phyloP scores from a whole-genome alignment of 495 filamentous ascomycete genomes.

The Hypoxylon cercidicola region DNA sequence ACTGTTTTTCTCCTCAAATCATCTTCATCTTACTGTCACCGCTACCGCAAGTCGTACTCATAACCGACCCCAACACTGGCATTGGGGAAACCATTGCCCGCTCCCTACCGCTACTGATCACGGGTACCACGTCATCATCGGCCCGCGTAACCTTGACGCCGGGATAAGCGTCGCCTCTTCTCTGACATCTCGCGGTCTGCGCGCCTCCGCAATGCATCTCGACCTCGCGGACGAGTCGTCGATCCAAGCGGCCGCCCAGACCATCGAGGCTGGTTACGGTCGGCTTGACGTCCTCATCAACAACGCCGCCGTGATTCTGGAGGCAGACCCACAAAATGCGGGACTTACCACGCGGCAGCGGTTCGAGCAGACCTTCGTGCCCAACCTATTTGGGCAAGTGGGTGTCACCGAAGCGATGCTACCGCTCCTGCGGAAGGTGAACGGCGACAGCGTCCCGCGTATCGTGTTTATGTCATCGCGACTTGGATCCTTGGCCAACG shows the following conservation, averaged over 20 bases:
- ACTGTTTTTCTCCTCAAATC: no score
- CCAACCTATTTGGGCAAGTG: slow-evolving; percentile 52
- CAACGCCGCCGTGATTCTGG: slow-evolving; percentile 41
- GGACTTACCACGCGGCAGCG: background rate
- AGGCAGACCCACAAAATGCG: slow-evolving; percentile 30
- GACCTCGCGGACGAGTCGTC: slow-evolving; percentile 48
- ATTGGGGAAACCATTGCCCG: slow-evolving; percentile 11
- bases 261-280: slow-evolving; percentile 36
- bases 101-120: slow-evolving; percentile 7
- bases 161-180: slow-evolving; percentile 2
- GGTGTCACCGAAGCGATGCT: slow-evolving; percentile 53
- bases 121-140: slow-evolving; percentile 16
- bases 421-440: slow-evolving; percentile 52
- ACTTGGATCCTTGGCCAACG: slow-evolving; percentile 48
- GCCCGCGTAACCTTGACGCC: slow-evolving; percentile 5
- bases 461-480: slow-evolving; percentile 54
- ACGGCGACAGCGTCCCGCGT: slow-evolving; percentile 30
- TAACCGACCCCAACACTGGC: background rate
- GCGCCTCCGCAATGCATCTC: slow-evolving; percentile 19
- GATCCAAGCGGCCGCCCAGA: slow-evolving; percentile 39
- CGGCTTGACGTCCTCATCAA: slow-evolving; percentile 35
- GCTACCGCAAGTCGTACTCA: background rate
- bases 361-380: slow-evolving; percentile 43
- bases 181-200: background rate
- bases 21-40: no score